Conservation (phyloP, 129 eudicot species). For the Artemisia tridentata region DNA sequence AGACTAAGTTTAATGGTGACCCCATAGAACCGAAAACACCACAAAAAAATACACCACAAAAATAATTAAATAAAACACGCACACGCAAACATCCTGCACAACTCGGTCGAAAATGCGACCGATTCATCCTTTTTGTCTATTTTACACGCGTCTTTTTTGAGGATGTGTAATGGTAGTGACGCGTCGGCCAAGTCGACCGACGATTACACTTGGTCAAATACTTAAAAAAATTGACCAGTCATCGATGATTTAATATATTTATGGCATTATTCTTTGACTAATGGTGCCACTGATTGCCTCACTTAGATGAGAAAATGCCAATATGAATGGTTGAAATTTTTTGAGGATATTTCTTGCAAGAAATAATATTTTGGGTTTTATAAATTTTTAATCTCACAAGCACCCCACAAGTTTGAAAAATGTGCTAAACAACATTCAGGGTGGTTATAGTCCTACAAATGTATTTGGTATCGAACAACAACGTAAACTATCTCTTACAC, state of each 20-base stretch:
- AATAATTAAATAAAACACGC: too few species aligned
- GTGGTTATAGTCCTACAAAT: constrained; percentile 33
- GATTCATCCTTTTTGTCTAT: too few species aligned
- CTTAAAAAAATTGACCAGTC: neutral
- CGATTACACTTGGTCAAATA: too few species aligned
- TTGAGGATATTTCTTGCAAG: constrained; percentile 30
- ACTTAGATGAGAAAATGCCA: constrained; percentile 19
- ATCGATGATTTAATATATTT: neutral
- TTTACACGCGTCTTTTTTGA: too few species aligned
- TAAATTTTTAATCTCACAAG: constrained; percentile 24
- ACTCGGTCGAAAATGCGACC: too few species aligned
- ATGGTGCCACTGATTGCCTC: constrained; percentile 26
- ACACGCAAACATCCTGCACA: too few species aligned
- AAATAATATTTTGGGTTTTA: constrained; percentile 5
- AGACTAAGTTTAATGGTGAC: too few species aligned
- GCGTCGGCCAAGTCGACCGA: too few species aligned
- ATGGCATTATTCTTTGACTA: constrained; percentile 32
- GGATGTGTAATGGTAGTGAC: too few species aligned
- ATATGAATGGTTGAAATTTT: constrained; percentile 9
- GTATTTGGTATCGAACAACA: constrained; percentile 27
- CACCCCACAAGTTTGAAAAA: constrained; percentile 42
- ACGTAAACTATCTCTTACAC: too few species aligned
- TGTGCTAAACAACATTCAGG: constrained; percentile 36
- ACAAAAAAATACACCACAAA: too few species aligned
- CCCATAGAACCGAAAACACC: too few species aligned